Percentiles rank a stretch among this genome's conserved stretches.
Evolutionary conservation across 495 filamentous ascomycete species (phyloP).

Genomic region (Pyronema domesticum): DNA sequence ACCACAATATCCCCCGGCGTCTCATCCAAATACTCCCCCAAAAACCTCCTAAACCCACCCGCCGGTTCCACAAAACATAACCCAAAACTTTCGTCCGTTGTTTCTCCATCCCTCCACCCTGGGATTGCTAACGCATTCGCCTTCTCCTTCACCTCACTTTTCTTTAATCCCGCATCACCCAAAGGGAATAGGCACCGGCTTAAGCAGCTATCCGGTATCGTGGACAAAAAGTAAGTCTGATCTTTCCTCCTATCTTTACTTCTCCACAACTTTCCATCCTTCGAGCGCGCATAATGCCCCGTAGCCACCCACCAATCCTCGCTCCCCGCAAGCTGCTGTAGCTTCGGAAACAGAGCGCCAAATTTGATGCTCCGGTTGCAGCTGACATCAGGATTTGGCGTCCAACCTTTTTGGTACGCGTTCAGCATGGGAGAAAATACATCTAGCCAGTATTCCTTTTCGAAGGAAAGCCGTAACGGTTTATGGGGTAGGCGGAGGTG

Average conservation of each 20-base stretch:
- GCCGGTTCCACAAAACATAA: constrained; percentile 22
- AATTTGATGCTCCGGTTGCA: constrained; percentile 24
- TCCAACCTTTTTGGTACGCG: constrained; percentile 12
- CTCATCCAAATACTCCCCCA: constrained; percentile 20
- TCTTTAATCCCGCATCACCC: constrained; percentile 12
- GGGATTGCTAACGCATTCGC: constrained; percentile 15
- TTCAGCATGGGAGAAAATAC: constrained; percentile 23
- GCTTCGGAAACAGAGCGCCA: constrained; percentile 13
- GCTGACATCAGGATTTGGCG: constrained; percentile 22
- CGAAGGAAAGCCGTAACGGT: constrained; percentile 17
- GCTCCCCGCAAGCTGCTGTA: constrained; percentile 9
- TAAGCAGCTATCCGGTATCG: constrained; percentile 8
- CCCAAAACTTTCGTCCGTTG: constrained; percentile 18
- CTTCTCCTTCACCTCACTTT: constrained; percentile 15
- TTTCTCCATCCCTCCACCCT: constrained; percentile 17
- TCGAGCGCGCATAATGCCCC: constrained; percentile 8
- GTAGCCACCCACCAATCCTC: constrained; percentile 23
- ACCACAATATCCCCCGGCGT: constrained; percentile 16
- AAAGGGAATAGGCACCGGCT: constrained; percentile 18
- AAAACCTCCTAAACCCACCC: constrained; percentile 18
- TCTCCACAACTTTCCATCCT: not conserved
- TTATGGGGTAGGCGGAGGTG: constrained; percentile 8
- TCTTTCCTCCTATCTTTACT: constrained; percentile 13
- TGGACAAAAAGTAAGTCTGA: constrained; percentile 23
- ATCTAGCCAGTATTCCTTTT: constrained; percentile 24